A percentile compares a stretch with the other conserved stretches of the same genome.
phyloP scores from a whole-genome alignment of 1,284 basidiomycete species.

The Boletus smithii region DNA sequence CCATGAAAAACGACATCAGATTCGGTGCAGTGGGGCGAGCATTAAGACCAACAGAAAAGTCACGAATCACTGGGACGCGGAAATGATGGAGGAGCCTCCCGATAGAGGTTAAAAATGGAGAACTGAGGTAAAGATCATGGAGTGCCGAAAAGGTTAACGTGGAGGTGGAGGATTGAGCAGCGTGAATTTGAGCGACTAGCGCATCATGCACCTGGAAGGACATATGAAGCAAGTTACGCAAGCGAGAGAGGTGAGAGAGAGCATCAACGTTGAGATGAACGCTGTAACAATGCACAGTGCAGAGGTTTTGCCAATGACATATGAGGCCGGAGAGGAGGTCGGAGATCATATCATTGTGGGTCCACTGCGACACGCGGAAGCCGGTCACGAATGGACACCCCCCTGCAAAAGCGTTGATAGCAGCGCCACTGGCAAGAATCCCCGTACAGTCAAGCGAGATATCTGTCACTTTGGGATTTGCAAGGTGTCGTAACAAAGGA shows the following conservation, averaged over 20 bases:
- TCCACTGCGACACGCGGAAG: background rate
- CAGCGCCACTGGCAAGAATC: background rate
- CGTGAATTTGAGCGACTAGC: background rate
- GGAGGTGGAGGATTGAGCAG: no score
- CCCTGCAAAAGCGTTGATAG: background rate
- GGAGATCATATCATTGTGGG: slow-evolving; percentile 1
- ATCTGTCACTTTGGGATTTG: background rate
- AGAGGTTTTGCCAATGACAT: slow-evolving; percentile 11
- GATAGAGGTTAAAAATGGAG: background rate
- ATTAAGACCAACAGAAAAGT: background rate
- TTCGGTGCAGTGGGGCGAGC: background rate
- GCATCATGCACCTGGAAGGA: background rate
- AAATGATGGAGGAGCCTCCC: slow-evolving; percentile 8
- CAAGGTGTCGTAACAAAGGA: background rate
- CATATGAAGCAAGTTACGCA: slow-evolving; percentile 1
- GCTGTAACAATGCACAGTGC: background rate
- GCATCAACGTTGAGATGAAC: background rate
- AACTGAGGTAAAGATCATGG: background rate
- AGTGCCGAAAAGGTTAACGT: background rate
- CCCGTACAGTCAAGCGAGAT: background rate
- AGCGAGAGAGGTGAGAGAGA: slow-evolving; percentile 10
- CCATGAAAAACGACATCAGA: slow-evolving; percentile 8
- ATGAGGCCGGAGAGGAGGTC: no score
- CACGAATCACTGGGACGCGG: background rate
- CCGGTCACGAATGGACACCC: background rate